Conservation (phyloP, 257 asterid genomes). For the Nicotiana noctiflora region DNA sequence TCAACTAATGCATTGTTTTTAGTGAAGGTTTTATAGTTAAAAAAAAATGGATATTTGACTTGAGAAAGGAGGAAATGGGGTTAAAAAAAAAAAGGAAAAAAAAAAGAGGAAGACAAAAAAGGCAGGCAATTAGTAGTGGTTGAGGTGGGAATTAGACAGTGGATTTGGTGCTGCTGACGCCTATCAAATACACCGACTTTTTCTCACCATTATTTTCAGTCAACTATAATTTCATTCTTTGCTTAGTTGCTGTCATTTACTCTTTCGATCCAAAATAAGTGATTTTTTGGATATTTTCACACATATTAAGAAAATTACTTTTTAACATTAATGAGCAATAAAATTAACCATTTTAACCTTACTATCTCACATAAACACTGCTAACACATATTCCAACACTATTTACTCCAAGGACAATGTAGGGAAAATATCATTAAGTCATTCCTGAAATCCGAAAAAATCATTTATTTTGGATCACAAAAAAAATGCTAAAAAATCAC, state of each 20-base stretch:
- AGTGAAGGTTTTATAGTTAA: background rate
- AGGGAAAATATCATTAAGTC: no score
- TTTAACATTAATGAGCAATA: no score
- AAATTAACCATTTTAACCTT: no score
- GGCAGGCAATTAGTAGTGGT: constrained; percentile 12
- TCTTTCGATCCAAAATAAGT: no score
- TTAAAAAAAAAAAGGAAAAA: background rate
- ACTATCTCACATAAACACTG: no score
- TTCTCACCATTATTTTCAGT: constrained; percentile 19
- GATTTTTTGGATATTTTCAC: no score
- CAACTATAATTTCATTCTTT: background rate
- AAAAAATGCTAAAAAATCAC: no score
- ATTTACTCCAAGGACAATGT: no score
- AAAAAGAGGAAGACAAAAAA: background rate
- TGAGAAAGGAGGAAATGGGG: background rate
- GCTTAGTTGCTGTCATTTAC: constrained; percentile 22
- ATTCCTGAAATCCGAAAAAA: no score
- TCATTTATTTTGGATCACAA: no score
- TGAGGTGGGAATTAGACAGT: constrained; percentile 15
- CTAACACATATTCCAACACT: no score
- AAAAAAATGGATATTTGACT: background rate
- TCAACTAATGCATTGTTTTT: constrained; percentile 1
- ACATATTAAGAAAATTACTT: no score
- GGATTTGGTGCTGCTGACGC: constrained; percentile 20
- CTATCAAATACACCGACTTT: constrained; percentile 13